Evolutionary conservation across 164 flowering plant genomes (phyloP).

Genomic region (Buxus sempervirens): DNA sequence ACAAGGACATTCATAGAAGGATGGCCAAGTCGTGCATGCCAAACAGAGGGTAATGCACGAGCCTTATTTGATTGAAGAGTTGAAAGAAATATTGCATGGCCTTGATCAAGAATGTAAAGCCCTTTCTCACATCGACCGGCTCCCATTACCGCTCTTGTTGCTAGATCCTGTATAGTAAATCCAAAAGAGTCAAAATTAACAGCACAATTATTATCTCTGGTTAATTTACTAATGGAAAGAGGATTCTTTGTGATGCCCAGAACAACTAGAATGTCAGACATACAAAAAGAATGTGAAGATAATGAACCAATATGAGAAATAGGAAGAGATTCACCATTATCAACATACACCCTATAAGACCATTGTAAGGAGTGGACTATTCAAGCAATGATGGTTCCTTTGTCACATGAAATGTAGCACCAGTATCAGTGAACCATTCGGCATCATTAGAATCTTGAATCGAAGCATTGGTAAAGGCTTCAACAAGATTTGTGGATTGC

Average conservation of each 20-base stretch:
- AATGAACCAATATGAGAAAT: neutral
- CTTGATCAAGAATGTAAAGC: conserved; percentile 1
- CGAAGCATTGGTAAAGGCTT: too few relatives aligned
- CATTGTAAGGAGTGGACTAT: neutral
- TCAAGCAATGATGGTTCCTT: too few relatives aligned
- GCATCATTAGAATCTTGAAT: too few relatives aligned
- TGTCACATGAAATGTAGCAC: too few relatives aligned
- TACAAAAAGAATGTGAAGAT: neutral
- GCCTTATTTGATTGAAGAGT: neutral
- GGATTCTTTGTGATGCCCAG: neutral
- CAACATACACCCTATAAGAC: conserved; percentile 3
- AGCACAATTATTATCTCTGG: neutral
- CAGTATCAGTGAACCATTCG: too few relatives aligned
- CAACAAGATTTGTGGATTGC: too few relatives aligned
- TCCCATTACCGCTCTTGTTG: conserved; percentile 2
- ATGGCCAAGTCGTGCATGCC: neutral
- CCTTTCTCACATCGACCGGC: conserved; percentile 2
- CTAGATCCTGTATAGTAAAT: conserved; percentile 3
- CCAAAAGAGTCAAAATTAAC: neutral
- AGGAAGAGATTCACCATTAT: too few relatives aligned
- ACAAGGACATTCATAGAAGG: too few relatives aligned
- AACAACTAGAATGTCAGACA: neutral
- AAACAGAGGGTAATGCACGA: neutral
- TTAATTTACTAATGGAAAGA: neutral
- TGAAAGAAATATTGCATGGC: neutral